phyloP scores from a whole-genome alignment of 768 basidiomycete species.

The Polyporus arcularius region DNA sequence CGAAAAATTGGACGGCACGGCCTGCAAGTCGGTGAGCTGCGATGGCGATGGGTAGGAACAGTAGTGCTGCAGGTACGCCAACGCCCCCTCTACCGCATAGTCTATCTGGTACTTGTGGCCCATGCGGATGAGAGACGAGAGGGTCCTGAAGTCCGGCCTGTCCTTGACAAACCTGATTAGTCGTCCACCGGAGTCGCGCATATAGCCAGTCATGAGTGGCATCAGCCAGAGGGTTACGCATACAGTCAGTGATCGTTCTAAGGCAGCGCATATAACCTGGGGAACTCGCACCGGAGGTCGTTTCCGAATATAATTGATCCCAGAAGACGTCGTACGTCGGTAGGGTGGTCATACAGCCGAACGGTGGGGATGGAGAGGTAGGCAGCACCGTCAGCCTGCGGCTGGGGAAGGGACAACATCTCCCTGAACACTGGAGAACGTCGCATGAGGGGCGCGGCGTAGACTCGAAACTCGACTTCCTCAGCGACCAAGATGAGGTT shows the following conservation, averaged over 20 bases:
- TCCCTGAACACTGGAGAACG: not conserved
- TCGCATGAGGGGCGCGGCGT: not conserved
- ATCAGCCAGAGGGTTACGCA: not conserved
- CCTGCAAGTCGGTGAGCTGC: not conserved
- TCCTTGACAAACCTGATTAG: not conserved
- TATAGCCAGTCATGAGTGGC: too few relatives aligned
- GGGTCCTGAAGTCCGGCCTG: not conserved
- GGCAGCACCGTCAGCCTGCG: not conserved
- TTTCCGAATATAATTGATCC: not conserved
- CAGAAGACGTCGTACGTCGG: not conserved
- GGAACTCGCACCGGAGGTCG: not conserved
- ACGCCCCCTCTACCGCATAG: not conserved
- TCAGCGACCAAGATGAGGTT: not conserved
- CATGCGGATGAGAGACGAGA: conserved; percentile 13
- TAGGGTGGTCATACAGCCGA: not conserved
- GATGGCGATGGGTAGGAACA: not conserved
- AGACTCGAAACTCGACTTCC: not conserved
- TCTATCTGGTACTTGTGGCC: conserved; percentile 17
- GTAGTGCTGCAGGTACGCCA: not conserved
- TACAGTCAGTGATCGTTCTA: not conserved
- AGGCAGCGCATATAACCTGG: not conserved
- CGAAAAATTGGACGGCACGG: not conserved
- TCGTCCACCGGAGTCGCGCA: too few relatives aligned
- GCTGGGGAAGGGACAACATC: not conserved
- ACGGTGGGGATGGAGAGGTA: not conserved